phyloP scores from a whole-genome alignment of 352 stramenopile genomes.

The Pythium pectinolyticum region DNA sequence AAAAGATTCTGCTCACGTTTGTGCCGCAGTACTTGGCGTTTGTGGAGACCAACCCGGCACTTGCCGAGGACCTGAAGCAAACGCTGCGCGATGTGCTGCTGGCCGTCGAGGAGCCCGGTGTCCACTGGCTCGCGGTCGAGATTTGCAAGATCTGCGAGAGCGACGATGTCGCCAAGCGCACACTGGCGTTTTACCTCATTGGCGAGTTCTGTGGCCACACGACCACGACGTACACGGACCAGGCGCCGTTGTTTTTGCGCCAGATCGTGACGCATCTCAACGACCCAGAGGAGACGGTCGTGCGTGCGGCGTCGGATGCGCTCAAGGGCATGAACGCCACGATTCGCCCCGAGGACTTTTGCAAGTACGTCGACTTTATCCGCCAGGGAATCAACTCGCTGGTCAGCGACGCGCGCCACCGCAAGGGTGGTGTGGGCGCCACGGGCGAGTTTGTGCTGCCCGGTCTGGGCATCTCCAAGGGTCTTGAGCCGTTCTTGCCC shows the following conservation, averaged over 20 bases:
- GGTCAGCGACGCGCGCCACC: slow-evolving; percentile 94
- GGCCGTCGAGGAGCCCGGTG: slow-evolving; percentile 86
- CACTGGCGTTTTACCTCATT: slow-evolving; percentile 91
- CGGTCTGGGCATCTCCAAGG: slow-evolving; percentile 81
- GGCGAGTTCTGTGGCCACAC: slow-evolving; percentile 89
- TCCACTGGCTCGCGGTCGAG: slow-evolving; percentile 95
- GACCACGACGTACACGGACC: slow-evolving; percentile 88
- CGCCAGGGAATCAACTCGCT: slow-evolving; percentile 96
- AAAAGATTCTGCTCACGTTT: slow-evolving; percentile 90
- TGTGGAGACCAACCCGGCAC: slow-evolving; percentile 34
- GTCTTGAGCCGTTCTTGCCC: slow-evolving; percentile 95
- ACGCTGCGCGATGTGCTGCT: slow-evolving; percentile 76
- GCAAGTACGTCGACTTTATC: slow-evolving; percentile 97
- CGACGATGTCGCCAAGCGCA: slow-evolving; percentile 83
- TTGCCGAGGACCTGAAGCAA: slow-evolving; percentile 68
- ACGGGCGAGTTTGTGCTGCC: slow-evolving; percentile 78
- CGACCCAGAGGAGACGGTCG: slow-evolving; percentile 87
- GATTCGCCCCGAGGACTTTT: slow-evolving; percentile 91
- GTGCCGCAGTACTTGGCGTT: slow-evolving; percentile 71
- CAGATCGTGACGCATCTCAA: slow-evolving; percentile 97
- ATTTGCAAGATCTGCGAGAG: slow-evolving; percentile 94
- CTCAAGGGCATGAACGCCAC: slow-evolving; percentile 91
- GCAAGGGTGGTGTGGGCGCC: slow-evolving; percentile 88
- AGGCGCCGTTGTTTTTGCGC: slow-evolving; percentile 95
- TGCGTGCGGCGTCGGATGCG: slow-evolving; percentile 88